Evolutionary conservation across 441 rosid genomes (phyloP).

Genomic region (Populus trichocarpa): DNA sequence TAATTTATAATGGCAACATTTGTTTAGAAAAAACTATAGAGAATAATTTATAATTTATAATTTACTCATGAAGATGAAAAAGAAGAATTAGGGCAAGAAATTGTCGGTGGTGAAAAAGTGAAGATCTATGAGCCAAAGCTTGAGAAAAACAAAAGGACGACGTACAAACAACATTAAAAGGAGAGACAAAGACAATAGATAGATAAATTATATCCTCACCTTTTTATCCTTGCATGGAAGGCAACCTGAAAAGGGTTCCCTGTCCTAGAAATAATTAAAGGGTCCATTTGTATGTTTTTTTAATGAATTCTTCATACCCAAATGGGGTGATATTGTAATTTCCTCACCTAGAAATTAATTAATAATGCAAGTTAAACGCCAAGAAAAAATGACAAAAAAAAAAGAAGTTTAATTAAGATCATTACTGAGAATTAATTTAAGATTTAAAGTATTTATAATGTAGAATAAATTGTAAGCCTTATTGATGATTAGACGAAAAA

Average conservation of each 20-base stretch:
- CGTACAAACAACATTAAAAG: neutral
- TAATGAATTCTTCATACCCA: neutral
- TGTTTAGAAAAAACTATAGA: neutral
- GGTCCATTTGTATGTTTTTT: conserved; percentile 20
- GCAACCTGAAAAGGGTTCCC: neutral
- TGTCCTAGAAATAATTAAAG: no score
- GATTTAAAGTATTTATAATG: no score
- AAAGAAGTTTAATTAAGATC: no score
- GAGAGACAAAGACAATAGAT: neutral
- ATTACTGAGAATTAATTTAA: no score
- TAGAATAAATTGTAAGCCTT: no score
- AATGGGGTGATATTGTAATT: conserved; percentile 5
- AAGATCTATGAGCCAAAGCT: neutral
- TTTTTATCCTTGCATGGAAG: neutral
- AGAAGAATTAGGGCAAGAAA: neutral
- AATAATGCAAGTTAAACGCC: no score
- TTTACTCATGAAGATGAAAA: neutral
- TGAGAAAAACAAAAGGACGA: neutral
- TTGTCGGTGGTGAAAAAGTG: neutral
- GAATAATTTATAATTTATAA: neutral
- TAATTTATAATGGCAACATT: no score
- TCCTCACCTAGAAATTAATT: neutral
- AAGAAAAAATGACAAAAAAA: no score
- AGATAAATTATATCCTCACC: neutral
- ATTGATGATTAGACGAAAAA: no score